A percentile compares a stretch with the other conserved stretches of the same genome.
These are phyloP conservation scores for Diplodia mutila DNA, from an alignment of 2,329 filamentous ascomycete species.

Conservation along the genomic window DNA sequence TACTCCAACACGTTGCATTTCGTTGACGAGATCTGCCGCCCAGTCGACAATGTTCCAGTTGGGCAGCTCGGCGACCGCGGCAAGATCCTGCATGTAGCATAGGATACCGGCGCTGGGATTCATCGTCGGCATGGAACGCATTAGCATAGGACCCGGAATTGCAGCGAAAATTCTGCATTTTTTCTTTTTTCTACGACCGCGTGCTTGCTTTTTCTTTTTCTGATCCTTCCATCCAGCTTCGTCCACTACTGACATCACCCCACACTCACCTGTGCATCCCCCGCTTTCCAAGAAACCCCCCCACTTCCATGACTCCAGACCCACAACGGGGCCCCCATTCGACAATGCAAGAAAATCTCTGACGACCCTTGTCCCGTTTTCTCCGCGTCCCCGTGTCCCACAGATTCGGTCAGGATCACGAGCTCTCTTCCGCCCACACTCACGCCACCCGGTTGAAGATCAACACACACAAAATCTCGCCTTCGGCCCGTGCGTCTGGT, in stretches of 20 bases:
- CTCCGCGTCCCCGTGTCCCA: background rate
- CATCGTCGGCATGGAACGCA: background rate
- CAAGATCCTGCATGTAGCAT: no score
- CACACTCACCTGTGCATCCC: background rate
- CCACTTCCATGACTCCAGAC: background rate
- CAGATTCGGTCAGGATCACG: background rate
- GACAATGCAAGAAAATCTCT: background rate
- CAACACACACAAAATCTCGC: background rate
- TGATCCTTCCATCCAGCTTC: background rate
- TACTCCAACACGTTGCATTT: no score
- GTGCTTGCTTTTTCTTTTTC: background rate
- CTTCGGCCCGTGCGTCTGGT: background rate
- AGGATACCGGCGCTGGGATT: background rate
- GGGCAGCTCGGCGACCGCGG: no score
- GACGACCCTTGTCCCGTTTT: background rate
- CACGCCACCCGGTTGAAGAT: background rate
- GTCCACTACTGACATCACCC: background rate
- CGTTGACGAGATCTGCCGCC: no score
- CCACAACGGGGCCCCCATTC: background rate
- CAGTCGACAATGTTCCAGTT: background rate
- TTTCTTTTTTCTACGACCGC: background rate
- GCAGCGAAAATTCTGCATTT: background rate
- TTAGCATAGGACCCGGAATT: background rate
- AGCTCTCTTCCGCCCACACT: background rate
- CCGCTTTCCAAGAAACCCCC: background rate